phyloP scores from a whole-genome alignment of 2,329 filamentous ascomycete species.

The Paecilomyces variotii region DNA sequence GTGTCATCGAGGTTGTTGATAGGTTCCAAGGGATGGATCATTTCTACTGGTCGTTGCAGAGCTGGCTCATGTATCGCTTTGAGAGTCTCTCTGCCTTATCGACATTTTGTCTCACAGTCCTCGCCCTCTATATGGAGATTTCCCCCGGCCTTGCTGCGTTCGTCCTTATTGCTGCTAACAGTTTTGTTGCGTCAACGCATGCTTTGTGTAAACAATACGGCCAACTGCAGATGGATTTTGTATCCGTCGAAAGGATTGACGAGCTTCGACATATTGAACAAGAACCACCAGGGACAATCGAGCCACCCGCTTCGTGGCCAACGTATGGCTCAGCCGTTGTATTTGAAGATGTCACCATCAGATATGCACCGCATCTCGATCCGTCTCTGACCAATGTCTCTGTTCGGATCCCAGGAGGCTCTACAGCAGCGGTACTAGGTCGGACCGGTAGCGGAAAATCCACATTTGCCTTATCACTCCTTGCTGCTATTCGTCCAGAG shows the following conservation, averaged over 20 bases:
- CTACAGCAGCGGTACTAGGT: slow-evolving; percentile 71
- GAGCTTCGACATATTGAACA: slow-evolving; percentile 72
- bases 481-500: slow-evolving; percentile 48
- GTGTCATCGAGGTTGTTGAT: slow-evolving; percentile 73
- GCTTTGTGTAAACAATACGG: slow-evolving; percentile 72
- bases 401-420: slow-evolving; percentile 68
- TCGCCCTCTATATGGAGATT: slow-evolving; percentile 67
- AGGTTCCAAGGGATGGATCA: slow-evolving; percentile 92
- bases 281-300: slow-evolving; percentile 58
- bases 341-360: slow-evolving; percentile 70
- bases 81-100: slow-evolving; percentile 63
- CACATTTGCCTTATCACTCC: slow-evolving; percentile 58
- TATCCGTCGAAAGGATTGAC: slow-evolving; percentile 78
- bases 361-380: slow-evolving; percentile 70
- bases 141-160: slow-evolving; percentile 76
- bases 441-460: slow-evolving; percentile 76
- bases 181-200: slow-evolving; percentile 61
- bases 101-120: slow-evolving; percentile 63
- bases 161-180: slow-evolving; percentile 62
- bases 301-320: slow-evolving; percentile 72
- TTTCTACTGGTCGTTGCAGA: slow-evolving; percentile 85
- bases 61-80: slow-evolving; percentile 77
- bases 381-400: slow-evolving; percentile 61
- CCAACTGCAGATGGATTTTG: slow-evolving; percentile 83
- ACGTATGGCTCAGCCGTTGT: slow-evolving; percentile 60